Conservation (phyloP, 345 rosid genomes). For the Corchorus capsularis region DNA sequence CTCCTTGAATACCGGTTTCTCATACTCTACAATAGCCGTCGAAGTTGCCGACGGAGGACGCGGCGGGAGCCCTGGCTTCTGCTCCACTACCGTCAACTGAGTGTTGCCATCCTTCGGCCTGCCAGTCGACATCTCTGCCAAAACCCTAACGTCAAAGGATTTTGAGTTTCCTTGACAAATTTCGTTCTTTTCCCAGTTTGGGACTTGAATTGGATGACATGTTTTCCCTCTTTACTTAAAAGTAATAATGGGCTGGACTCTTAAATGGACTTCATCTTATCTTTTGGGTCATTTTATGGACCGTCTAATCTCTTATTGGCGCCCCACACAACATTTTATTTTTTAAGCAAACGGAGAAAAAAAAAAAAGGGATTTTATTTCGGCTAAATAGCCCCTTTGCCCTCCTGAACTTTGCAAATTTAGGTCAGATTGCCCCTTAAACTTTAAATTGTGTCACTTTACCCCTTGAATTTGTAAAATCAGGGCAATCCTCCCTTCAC, state of each 20-base stretch:
- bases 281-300: background rate
- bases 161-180: constrained; percentile 24
- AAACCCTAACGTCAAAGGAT: constrained; percentile 39
- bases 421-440: too few relatives aligned
- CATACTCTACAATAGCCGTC: constrained; percentile 73
- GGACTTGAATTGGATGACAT: background rate
- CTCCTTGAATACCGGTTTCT: constrained; percentile 69
- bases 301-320: background rate
- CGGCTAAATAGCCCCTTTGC: too few relatives aligned
- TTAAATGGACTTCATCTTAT: background rate
- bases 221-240: background rate
- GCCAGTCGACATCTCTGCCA: constrained; percentile 53
- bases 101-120: constrained; percentile 49
- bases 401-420: too few relatives aligned
- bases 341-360: too few relatives aligned
- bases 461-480: too few relatives aligned
- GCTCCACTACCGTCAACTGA: constrained; percentile 54
- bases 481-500: too few relatives aligned
- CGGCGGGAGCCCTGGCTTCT: constrained; percentile 40
- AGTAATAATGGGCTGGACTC: background rate
- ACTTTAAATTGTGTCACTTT: too few relatives aligned
- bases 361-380: too few relatives aligned
- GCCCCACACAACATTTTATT: too few relatives aligned
- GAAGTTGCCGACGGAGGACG: constrained; percentile 40
- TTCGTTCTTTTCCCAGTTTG: too few relatives aligned